Percentiles rank a stretch among this genome's conserved stretches.
Evolutionary conservation across 176 grass and related monocot genomes (phyloP).

Genomic region (Bonia amplexicaulis): DNA sequence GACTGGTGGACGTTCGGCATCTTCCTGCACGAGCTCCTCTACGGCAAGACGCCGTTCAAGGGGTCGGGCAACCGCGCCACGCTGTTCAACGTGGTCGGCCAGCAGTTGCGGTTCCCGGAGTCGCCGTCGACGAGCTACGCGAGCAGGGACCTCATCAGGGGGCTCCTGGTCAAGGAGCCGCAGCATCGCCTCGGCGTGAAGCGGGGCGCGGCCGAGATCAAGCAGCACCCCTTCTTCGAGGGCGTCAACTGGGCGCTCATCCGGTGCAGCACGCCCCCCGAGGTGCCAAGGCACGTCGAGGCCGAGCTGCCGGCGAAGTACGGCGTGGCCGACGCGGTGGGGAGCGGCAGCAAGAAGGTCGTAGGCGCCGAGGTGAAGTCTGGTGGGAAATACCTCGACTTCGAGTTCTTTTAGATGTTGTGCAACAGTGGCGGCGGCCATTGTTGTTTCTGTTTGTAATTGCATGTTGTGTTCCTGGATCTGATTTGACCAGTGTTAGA

Average conservation of each 20-base stretch:
- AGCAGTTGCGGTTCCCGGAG: slow-evolving; percentile 59
- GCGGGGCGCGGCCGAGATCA: slow-evolving; percentile 67
- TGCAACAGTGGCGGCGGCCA: not conserved
- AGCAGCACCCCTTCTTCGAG: slow-evolving; percentile 81
- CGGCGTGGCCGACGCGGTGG: not conserved
- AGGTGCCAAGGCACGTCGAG: not conserved
- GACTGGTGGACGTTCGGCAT: slow-evolving; percentile 95
- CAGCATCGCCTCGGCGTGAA: slow-evolving; percentile 51
- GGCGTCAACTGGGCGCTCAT: slow-evolving; percentile 89
- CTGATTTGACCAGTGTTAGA: not conserved
- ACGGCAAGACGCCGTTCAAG: slow-evolving; percentile 73
- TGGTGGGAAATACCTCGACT: slow-evolving; percentile 17
- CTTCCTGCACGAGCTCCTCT: slow-evolving; percentile 82
- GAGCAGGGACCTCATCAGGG: slow-evolving; percentile 52
- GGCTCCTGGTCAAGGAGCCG: slow-evolving; percentile 73
- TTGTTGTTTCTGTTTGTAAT: not conserved
- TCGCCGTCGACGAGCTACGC: slow-evolving; percentile 32
- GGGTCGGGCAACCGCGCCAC: slow-evolving; percentile 67
- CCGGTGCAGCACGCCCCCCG: slow-evolving; percentile 35
- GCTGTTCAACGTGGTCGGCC: slow-evolving; percentile 70
- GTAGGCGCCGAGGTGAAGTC: slow-evolving; percentile 7
- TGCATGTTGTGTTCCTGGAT: not conserved
- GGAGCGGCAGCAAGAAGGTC: not conserved
- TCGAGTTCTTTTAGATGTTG: slow-evolving; percentile 19
- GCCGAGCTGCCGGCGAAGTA: slow-evolving; percentile 2